phyloP scores from a whole-genome alignment of 495 filamentous ascomycete species.

The Trichoderma asperelloides region DNA sequence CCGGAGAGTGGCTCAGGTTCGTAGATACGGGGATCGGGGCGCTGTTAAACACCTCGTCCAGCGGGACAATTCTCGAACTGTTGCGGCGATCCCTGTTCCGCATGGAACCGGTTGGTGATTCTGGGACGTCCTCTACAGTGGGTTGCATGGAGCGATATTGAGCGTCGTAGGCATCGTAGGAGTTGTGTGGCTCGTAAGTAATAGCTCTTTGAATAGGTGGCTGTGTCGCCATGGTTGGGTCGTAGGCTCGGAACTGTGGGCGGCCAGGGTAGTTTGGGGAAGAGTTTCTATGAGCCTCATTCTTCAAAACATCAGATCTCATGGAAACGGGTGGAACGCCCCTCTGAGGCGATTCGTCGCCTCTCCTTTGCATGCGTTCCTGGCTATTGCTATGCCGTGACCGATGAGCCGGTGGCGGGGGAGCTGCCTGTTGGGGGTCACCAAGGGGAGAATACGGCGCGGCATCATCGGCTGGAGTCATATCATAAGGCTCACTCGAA shows the following conservation, averaged over 20 bases:
- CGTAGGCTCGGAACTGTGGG: constrained; percentile 36
- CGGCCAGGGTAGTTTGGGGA: constrained; percentile 34
- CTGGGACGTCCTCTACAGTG: constrained; percentile 58
- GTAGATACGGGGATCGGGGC: constrained; percentile 40
- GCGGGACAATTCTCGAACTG: constrained; percentile 24
- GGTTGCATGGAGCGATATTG: constrained; percentile 52
- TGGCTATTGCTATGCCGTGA: constrained; percentile 1
- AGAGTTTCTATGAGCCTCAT: constrained; percentile 37
- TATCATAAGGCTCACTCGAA: background rate
- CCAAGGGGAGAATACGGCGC: constrained; percentile 17
- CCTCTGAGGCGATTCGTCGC: constrained; percentile 22
- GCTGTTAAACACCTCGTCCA: constrained; percentile 29
- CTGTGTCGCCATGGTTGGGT: constrained; percentile 31
- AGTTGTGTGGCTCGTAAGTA: constrained; percentile 30
- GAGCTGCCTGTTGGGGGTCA: constrained; percentile 11
- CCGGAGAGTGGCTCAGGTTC: constrained; percentile 25
- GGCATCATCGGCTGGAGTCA: constrained; percentile 19
- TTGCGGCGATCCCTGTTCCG: constrained; percentile 37
- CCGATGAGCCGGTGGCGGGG: constrained; percentile 33
- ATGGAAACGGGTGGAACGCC: constrained; percentile 26
- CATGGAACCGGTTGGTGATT: constrained; percentile 30
- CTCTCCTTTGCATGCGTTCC: constrained; percentile 13
- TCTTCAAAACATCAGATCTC: constrained; percentile 40
- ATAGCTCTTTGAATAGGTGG: constrained; percentile 21
- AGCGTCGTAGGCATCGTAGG: constrained; percentile 39